Conservation (phyloP, 163 green algal species). For the Chlamydomonas reinhardtii region DNA sequence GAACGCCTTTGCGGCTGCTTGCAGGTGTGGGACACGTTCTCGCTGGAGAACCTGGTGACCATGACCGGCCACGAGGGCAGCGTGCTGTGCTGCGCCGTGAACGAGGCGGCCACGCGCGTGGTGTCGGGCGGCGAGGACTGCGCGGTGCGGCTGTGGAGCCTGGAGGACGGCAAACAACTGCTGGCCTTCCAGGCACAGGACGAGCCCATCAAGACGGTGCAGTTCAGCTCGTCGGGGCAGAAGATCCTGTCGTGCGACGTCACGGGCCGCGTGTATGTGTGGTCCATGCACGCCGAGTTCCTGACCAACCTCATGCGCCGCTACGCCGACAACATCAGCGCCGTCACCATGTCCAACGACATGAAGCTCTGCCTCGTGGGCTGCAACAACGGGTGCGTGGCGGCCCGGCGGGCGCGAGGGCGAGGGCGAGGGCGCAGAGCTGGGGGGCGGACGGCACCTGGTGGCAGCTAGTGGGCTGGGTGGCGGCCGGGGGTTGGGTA, state of each 20-base stretch:
- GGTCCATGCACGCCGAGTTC: constrained; percentile 58
- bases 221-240: constrained; percentile 39
- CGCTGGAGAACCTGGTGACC: constrained; percentile 57
- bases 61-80: constrained; percentile 58
- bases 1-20: too few species aligned
- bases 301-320: constrained; percentile 56
- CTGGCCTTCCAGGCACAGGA: constrained; percentile 53
- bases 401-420: too few species aligned
- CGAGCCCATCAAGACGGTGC: constrained; percentile 57
- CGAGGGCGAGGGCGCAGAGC: too few species aligned
- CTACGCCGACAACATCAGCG: constrained; percentile 51
- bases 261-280: constrained; percentile 60
- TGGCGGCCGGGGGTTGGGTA: too few species aligned
- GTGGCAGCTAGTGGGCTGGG: too few species aligned
- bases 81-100: constrained; percentile 63
- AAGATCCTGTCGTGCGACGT: constrained; percentile 59
- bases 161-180: constrained; percentile 61
- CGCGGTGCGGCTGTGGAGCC: constrained; percentile 58
- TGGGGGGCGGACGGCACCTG: too few species aligned
- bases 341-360: constrained; percentile 38
- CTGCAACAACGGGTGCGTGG: constrained; percentile 49
- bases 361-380: constrained; percentile 48
- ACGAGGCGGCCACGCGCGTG: constrained; percentile 54
- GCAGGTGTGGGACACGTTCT: constrained; percentile 61
- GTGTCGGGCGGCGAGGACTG: constrained; percentile 59